phyloP scores from a whole-genome alignment of 192 early-diverging fungal species.

The Geosiphon pyriformis region DNA sequence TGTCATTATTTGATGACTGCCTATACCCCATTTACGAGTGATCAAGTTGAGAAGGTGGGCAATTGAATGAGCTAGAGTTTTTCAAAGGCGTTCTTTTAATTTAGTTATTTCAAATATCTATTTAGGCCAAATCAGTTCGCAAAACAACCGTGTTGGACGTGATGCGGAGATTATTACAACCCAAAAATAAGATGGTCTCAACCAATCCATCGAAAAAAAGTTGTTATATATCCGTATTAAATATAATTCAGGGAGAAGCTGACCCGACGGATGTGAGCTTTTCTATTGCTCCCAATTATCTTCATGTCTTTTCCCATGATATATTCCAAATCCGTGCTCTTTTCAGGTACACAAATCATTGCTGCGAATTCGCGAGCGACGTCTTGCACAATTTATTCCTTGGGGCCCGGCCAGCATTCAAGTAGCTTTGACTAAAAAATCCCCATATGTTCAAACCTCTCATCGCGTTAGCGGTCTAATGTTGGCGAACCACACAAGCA shows the following conservation, averaged over 20 bases:
- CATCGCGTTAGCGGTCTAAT: slow-evolving; percentile 96
- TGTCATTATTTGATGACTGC: slow-evolving; percentile 94
- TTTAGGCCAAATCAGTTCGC: slow-evolving; percentile 81
- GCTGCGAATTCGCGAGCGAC: slow-evolving; percentile 87
- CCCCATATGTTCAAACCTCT: slow-evolving; percentile 85
- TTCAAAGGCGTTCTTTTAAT: too few species aligned
- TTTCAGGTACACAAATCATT: slow-evolving; percentile 93
- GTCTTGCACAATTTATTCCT: slow-evolving; percentile 94
- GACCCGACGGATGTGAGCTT: slow-evolving; percentile 89
- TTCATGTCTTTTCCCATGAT: too few species aligned
- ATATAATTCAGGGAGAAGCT: slow-evolving; percentile 98
- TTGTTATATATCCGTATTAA: slow-evolving; percentile 96
- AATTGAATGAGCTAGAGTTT: too few species aligned
- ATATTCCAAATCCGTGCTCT: not conserved
- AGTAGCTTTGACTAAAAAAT: slow-evolving; percentile 90
- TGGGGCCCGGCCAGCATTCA: slow-evolving; percentile 99
- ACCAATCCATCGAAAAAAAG: slow-evolving; percentile 83
- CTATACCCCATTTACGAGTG: slow-evolving; percentile 96
- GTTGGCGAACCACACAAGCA: slow-evolving; percentile 98
- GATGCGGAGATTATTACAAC: slow-evolving; percentile 92
- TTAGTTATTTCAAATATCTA: not conserved
- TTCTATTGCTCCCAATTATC: not conserved
- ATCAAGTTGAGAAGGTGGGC: slow-evolving; percentile 74
- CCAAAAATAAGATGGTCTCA: slow-evolving; percentile 98
- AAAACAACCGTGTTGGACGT: slow-evolving; percentile 98